A percentile compares a stretch with the other conserved stretches of the same genome.
phyloP scores from a whole-genome alignment of 139 green algal genomes.

The Chlamydomonas schloesseri region DNA sequence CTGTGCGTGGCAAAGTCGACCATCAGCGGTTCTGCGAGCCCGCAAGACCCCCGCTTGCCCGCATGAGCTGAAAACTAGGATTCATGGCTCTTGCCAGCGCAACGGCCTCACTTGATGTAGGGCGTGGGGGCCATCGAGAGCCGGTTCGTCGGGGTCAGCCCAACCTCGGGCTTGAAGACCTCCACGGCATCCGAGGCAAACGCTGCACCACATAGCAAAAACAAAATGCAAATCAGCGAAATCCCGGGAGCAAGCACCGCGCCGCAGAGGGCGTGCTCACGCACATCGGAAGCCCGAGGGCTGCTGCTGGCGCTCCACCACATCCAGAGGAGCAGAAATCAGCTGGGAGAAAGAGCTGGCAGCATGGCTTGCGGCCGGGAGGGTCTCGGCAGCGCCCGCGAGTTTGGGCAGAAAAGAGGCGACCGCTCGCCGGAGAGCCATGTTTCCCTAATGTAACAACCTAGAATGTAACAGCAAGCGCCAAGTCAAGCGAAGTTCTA shows the following conservation, averaged over 20 bases:
- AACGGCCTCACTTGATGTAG: slow-evolving; percentile 60
- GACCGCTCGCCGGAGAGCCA: slow-evolving; percentile 36
- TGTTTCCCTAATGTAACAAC: not conserved
- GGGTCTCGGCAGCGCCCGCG: not conserved
- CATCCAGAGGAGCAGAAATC: slow-evolving; percentile 16
- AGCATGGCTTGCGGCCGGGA: slow-evolving; percentile 26
- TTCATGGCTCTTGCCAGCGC: too few species aligned
- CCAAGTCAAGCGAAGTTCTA: too few species aligned
- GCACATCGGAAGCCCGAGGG: slow-evolving; percentile 39
- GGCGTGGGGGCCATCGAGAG: slow-evolving; percentile 57
- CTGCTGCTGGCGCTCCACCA: slow-evolving; percentile 20
- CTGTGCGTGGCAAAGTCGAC: slow-evolving; percentile 53
- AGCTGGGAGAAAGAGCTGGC: slow-evolving; percentile 18
- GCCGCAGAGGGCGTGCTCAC: slow-evolving; percentile 23
- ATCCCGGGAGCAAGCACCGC: not conserved
- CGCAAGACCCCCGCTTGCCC: not conserved
- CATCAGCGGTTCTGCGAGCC: not conserved
- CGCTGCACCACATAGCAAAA: slow-evolving; percentile 5
- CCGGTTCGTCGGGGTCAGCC: slow-evolving; percentile 51
- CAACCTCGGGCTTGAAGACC: slow-evolving; percentile 23
- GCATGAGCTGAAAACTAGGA: not conserved
- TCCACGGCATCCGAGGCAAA: slow-evolving; percentile 40
- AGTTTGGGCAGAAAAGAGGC: slow-evolving; percentile 6
- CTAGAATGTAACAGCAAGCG: not conserved
- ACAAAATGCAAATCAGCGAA: not conserved